A percentile compares a stretch with the other conserved stretches of the same genome.
Evolutionary conservation across 768 basidiomycete species (phyloP).

Genomic region (Cystofilobasidium capitatum): DNA sequence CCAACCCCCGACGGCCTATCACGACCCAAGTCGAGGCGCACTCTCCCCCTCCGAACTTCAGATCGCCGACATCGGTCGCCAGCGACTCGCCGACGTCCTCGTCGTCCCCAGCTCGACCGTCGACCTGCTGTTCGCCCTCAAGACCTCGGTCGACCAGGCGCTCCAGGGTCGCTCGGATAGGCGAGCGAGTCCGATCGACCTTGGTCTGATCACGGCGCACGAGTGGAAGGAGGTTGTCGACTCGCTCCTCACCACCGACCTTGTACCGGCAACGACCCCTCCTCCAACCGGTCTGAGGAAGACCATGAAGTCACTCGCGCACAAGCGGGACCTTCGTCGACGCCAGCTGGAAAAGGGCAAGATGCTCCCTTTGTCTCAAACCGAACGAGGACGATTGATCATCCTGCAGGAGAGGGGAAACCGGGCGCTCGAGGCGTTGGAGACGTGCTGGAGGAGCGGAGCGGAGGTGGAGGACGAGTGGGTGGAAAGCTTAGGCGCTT

Average conservation of each 20-base stretch:
- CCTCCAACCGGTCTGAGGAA: too few relatives aligned
- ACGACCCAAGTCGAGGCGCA: background rate
- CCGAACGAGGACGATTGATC: conserved; percentile 44
- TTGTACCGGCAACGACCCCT: background rate
- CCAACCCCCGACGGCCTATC: background rate
- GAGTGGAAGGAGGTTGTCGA: conserved; percentile 55
- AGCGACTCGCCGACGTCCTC: background rate
- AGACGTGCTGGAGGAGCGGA: background rate
- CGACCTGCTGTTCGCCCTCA: background rate
- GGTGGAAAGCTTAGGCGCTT: background rate
- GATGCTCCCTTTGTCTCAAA: conserved; percentile 40
- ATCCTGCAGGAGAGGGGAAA: conserved; percentile 45
- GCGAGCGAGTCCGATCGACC: background rate
- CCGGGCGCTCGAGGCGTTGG: background rate
- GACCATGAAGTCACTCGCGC: too few relatives aligned
- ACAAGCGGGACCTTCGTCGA: too few relatives aligned
- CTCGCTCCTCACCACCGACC: background rate
- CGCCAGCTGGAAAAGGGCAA: background rate
- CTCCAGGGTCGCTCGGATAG: too few relatives aligned
- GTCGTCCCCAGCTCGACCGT: background rate
- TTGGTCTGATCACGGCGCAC: conserved; percentile 44
- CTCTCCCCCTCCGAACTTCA: background rate
- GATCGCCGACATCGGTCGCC: background rate
- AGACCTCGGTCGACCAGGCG: background rate
- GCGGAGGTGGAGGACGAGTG: background rate